These are phyloP conservation scores for Clathrus columnatus DNA, from an alignment of 768 basidiomycete genomes.

Conservation along the genomic window DNA sequence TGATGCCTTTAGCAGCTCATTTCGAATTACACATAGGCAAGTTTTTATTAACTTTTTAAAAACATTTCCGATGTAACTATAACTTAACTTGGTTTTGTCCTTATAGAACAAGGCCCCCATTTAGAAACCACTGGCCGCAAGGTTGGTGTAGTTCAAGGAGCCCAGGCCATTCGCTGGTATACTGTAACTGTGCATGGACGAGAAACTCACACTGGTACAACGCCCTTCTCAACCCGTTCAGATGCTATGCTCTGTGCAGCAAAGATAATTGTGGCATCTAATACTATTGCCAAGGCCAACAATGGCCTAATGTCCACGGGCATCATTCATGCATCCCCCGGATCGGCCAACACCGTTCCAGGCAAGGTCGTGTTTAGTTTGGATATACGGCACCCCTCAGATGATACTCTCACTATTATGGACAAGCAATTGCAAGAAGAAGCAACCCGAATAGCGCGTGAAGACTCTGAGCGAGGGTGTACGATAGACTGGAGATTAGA, in stretches of 20 bases:
- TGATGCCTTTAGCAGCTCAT: slow-evolving; percentile 13
- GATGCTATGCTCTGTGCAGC: slow-evolving; percentile 16
- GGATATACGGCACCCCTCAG: slow-evolving; percentile 5
- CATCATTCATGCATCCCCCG: slow-evolving; percentile 11
- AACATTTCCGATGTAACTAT: too few relatives aligned
- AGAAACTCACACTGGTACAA: slow-evolving; percentile 14
- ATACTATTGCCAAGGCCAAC: slow-evolving; percentile 9
- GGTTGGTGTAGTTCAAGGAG: slow-evolving; percentile 12
- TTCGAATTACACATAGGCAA: slow-evolving; percentile 16
- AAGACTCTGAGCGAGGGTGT: slow-evolving; percentile 7
- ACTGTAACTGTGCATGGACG: slow-evolving; percentile 12
- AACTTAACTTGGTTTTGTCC: too few relatives aligned
- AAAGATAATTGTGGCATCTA: slow-evolving; percentile 13
- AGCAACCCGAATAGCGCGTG: not conserved
- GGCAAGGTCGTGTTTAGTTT: slow-evolving; percentile 13
- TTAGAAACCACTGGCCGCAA: slow-evolving; percentile 7
- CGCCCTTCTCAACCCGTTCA: slow-evolving; percentile 13
- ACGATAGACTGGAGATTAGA: slow-evolving; percentile 6
- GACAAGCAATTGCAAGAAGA: slow-evolving; percentile 1
- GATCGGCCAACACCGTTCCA: slow-evolving; percentile 13
- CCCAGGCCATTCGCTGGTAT: slow-evolving; percentile 13
- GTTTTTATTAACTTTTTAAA: too few relatives aligned
- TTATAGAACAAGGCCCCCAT: slow-evolving; percentile 13
- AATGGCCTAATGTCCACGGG: slow-evolving; percentile 11
- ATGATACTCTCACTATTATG: not conserved